phyloP scores from a whole-genome alignment of 805 yeast species.

The Wickerhamomyces rabaulensis region DNA sequence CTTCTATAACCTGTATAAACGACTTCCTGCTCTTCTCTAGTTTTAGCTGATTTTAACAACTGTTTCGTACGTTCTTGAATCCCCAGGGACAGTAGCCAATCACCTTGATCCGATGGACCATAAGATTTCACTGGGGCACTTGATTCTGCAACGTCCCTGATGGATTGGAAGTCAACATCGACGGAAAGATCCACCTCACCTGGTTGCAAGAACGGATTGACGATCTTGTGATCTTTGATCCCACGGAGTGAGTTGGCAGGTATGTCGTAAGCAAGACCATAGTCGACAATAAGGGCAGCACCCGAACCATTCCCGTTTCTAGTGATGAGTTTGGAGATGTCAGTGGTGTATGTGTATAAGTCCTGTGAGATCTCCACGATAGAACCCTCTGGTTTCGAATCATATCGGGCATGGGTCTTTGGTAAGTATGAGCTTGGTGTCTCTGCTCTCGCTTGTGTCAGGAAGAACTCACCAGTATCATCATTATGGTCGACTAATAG shows the following conservation, averaged over 20 bases:
- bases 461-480: slow-evolving; percentile 36
- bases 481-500: slow-evolving; percentile 52
- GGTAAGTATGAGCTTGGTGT: slow-evolving; percentile 63
- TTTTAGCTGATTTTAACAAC: slow-evolving; percentile 38
- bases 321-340: slow-evolving; percentile 42
- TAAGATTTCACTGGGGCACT: slow-evolving; percentile 26
- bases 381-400: slow-evolving; percentile 48
- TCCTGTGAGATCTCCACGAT: slow-evolving; percentile 74
- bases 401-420: slow-evolving; percentile 42
- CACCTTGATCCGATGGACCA: slow-evolving; percentile 74
- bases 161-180: slow-evolving; percentile 74
- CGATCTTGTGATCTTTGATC: slow-evolving; percentile 65
- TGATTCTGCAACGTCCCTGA: slow-evolving; percentile 28
- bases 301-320: slow-evolving; percentile 40
- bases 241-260: slow-evolving; percentile 76
- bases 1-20: slow-evolving; percentile 55
- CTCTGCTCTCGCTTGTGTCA: slow-evolving; percentile 51
- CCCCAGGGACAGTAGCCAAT: slow-evolving; percentile 73
- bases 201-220: slow-evolving; percentile 68
- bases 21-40: slow-evolving; percentile 41
- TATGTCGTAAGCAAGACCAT: slow-evolving; percentile 56
- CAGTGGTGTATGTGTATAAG: slow-evolving; percentile 50
- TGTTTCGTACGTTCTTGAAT: slow-evolving; percentile 65
- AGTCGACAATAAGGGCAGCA: slow-evolving; percentile 70
- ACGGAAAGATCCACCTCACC: slow-evolving; percentile 80